Percentiles rank a stretch among this genome's conserved stretches.
These are phyloP conservation scores for Trypethelium eluteriae DNA, from an alignment of 495 filamentous ascomycete species.

Conservation along the genomic window DNA sequence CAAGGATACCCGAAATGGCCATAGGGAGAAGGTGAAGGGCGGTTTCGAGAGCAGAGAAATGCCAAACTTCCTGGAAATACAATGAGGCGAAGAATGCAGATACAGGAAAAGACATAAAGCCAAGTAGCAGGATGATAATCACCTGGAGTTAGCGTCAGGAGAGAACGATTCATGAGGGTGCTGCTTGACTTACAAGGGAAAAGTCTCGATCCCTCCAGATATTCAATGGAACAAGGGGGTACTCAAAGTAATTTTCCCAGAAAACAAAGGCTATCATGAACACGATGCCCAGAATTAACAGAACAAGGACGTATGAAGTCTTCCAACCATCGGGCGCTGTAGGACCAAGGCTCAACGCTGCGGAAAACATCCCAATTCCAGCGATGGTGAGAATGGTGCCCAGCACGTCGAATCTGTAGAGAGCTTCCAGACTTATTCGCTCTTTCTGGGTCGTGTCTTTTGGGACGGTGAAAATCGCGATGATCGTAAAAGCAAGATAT, in stretches of 20 bases:
- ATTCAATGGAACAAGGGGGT: slow-evolving; percentile 37
- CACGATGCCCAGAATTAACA: slow-evolving; percentile 33
- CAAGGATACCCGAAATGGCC: slow-evolving; percentile 31
- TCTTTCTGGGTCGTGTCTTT: slow-evolving; percentile 44
- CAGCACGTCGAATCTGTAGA: slow-evolving; percentile 56
- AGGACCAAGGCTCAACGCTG: slow-evolving; percentile 47
- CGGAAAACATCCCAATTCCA: slow-evolving; percentile 59
- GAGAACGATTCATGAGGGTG: background rate
- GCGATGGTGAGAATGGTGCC: slow-evolving; percentile 57
- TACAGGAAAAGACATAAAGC: slow-evolving; percentile 33
- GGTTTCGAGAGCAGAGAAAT: slow-evolving; percentile 29
- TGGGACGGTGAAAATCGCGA: slow-evolving; percentile 60
- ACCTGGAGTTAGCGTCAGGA: slow-evolving; percentile 16
- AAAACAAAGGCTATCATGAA: slow-evolving; percentile 33
- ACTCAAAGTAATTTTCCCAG: slow-evolving; percentile 36
- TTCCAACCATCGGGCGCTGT: slow-evolving; percentile 42
- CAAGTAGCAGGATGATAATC: slow-evolving; percentile 29
- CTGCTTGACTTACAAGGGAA: slow-evolving; percentile 24
- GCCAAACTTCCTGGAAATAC: slow-evolving; percentile 43
- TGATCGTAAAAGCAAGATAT: slow-evolving; percentile 49
- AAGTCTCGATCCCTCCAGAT: slow-evolving; percentile 40
- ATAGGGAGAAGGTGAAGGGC: slow-evolving; percentile 36
- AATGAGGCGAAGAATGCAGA: slow-evolving; percentile 48
- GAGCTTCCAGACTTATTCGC: slow-evolving; percentile 40
- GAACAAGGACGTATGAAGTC: slow-evolving; percentile 36